A percentile compares a stretch with the other conserved stretches of the same genome.
These are phyloP conservation scores for Calonectria fujianensis DNA, from an alignment of 2,329 filamentous ascomycete species.

Conservation along the genomic window DNA sequence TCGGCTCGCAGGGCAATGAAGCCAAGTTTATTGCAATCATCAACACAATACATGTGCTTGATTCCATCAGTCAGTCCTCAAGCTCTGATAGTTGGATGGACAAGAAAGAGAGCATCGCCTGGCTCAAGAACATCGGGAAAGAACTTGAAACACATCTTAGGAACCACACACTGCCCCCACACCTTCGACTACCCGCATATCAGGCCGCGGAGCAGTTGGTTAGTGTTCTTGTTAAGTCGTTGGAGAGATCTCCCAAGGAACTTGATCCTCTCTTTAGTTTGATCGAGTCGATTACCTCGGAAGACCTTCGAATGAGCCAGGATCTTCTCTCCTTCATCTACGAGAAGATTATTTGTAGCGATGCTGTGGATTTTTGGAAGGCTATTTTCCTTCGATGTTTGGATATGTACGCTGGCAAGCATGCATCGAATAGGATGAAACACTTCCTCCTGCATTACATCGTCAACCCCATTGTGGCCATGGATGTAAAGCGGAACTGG, in stretches of 20 bases:
- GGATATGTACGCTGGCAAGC: conserved; percentile 88
- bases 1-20: conserved; percentile 80
- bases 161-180: conserved; percentile 80
- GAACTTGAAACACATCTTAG: conserved; percentile 86
- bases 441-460: conserved; percentile 93
- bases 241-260: conserved; percentile 84
- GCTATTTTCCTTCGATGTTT: conserved; percentile 88
- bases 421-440: conserved; percentile 90
- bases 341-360: conserved; percentile 85
- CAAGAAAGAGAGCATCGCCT: conserved; percentile 75
- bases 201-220: conserved; percentile 94
- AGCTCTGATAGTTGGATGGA: conserved; percentile 83
- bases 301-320: conserved; percentile 86
- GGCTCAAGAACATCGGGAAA: conserved; percentile 81
- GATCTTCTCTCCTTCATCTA: conserved; percentile 89
- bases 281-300: conserved; percentile 87
- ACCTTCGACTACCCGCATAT: conserved; percentile 87
- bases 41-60: conserved; percentile 90
- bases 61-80: conserved; percentile 83
- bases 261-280: conserved; percentile 89
- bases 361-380: conserved; percentile 91
- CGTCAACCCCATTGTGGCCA: conserved; percentile 96
- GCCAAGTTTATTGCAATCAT: conserved; percentile 82
- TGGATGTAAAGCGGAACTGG: conserved; percentile 94
- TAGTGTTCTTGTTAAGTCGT: conserved; percentile 86